Percentiles rank a stretch among this genome's conserved stretches.
Evolutionary conservation across 768 basidiomycete genomes (phyloP).

Genomic region (Kwoniella mangroviensis): DNA sequence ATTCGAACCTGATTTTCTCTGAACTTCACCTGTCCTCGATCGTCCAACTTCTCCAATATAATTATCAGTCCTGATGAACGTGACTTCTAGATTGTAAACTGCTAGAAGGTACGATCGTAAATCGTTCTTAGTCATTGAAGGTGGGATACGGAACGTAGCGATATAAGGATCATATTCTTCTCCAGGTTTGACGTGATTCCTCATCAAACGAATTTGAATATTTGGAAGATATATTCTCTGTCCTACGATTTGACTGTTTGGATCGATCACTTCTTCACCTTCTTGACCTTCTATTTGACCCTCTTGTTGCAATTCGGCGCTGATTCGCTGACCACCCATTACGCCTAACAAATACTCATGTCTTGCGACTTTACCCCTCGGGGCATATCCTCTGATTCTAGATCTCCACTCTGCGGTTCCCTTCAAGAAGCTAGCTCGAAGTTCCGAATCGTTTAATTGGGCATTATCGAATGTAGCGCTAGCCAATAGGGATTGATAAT

Average conservation of each 20-base stretch:
- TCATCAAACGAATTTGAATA: slow-evolving; percentile 76
- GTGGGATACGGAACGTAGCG: slow-evolving; percentile 87
- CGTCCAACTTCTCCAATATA: slow-evolving; percentile 68
- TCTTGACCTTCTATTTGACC: not conserved
- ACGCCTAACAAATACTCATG: slow-evolving; percentile 20
- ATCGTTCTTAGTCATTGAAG: slow-evolving; percentile 90
- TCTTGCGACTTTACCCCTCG: slow-evolving; percentile 16
- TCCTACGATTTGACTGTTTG: slow-evolving; percentile 63
- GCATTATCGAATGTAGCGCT: slow-evolving; percentile 7
- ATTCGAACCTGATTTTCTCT: slow-evolving; percentile 33
- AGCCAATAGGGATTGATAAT: slow-evolving; percentile 37
- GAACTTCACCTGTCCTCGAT: slow-evolving; percentile 26
- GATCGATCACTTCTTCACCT: not conserved
- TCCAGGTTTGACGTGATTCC: slow-evolving; percentile 76
- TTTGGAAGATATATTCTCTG: slow-evolving; percentile 89
- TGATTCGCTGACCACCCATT: slow-evolving; percentile 9
- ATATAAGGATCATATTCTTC: slow-evolving; percentile 91
- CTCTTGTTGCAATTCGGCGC: not conserved
- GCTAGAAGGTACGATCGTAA: slow-evolving; percentile 80
- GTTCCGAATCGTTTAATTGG: slow-evolving; percentile 33
- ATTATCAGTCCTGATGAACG: slow-evolving; percentile 95
- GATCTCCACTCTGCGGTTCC: slow-evolving; percentile 39
- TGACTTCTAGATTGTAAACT: slow-evolving; percentile 85
- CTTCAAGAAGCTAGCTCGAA: slow-evolving; percentile 41
- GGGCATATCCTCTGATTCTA: slow-evolving; percentile 33